Evolutionary conservation across 2,329 filamentous ascomycete genomes (phyloP).

Genomic region (Xylaria polymorpha): DNA sequence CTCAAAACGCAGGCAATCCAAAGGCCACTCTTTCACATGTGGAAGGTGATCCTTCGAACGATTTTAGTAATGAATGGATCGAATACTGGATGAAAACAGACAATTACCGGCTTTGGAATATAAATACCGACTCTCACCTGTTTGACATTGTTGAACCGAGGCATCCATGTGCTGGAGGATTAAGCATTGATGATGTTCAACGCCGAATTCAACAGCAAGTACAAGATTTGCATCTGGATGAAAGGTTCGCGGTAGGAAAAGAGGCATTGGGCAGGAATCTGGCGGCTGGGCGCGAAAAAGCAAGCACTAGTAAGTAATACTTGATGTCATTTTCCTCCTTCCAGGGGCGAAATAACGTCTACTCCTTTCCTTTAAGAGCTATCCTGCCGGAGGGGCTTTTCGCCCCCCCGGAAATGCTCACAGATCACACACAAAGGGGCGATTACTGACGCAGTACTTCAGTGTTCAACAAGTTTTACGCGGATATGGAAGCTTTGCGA

Average conservation of each 20-base stretch:
- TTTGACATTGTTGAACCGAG: slow-evolving; percentile 95
- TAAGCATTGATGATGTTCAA: slow-evolving; percentile 95
- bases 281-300: slow-evolving; percentile 88
- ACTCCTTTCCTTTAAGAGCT: neutral
- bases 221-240: slow-evolving; percentile 92
- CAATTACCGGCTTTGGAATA: slow-evolving; percentile 90
- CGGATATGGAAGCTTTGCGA: slow-evolving; percentile 85
- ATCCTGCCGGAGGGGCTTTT: neutral
- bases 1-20: slow-evolving; percentile 64
- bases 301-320: slow-evolving; percentile 67
- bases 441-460: slow-evolving; percentile 9
- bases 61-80: slow-evolving; percentile 87
- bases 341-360: neutral
- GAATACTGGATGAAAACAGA: slow-evolving; percentile 89
- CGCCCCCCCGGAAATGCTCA: too few relatives aligned
- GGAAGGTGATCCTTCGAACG: slow-evolving; percentile 84
- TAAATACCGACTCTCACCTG: slow-evolving; percentile 82
- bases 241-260: slow-evolving; percentile 82
- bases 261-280: slow-evolving; percentile 90
- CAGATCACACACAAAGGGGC: neutral
- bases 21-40: slow-evolving; percentile 71
- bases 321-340: neutral
- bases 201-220: slow-evolving; percentile 90
- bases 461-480: slow-evolving; percentile 86
- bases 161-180: slow-evolving; percentile 91